Conservation (phyloP, 139 green algal species). For the Tetraselmis chui region DNA sequence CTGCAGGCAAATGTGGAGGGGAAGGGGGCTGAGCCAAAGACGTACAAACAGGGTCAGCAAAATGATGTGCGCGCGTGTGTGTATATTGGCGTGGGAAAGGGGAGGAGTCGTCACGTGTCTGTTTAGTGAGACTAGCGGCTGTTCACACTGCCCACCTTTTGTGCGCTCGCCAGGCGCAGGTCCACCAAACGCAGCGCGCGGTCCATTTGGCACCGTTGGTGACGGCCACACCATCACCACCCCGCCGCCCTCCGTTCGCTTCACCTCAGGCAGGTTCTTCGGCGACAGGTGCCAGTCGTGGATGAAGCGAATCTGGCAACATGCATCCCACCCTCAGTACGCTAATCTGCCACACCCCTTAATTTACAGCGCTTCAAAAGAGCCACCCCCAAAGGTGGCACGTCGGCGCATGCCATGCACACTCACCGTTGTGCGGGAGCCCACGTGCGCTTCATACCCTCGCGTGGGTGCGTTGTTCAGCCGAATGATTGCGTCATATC, state of each 20-base stretch:
- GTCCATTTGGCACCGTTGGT: not conserved
- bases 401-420: not conserved
- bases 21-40: too few relatives aligned
- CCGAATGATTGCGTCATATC: not conserved
- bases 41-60: too few relatives aligned
- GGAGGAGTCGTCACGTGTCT: too few relatives aligned
- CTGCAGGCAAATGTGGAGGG: too few relatives aligned
- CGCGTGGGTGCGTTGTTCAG: not conserved
- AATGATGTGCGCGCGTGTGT: too few relatives aligned
- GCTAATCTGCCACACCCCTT: too few relatives aligned
- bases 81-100: too few relatives aligned
- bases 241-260: not conserved
- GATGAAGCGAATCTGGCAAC: not conserved
- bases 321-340: not conserved
- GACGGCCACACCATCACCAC: not conserved
- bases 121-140: too few relatives aligned
- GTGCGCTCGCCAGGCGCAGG: not conserved
- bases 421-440: not conserved
- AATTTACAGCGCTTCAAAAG: not conserved
- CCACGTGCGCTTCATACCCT: not conserved
- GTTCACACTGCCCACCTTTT: not conserved
- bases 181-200: not conserved
- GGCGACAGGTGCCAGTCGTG: not conserved
- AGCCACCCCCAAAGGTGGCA: too few relatives aligned
- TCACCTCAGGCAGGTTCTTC: not conserved